These are phyloP conservation scores for Magnusiomyces fungicola DNA, from an alignment of 1,139 yeast genomes.

Conservation along the genomic window DNA sequence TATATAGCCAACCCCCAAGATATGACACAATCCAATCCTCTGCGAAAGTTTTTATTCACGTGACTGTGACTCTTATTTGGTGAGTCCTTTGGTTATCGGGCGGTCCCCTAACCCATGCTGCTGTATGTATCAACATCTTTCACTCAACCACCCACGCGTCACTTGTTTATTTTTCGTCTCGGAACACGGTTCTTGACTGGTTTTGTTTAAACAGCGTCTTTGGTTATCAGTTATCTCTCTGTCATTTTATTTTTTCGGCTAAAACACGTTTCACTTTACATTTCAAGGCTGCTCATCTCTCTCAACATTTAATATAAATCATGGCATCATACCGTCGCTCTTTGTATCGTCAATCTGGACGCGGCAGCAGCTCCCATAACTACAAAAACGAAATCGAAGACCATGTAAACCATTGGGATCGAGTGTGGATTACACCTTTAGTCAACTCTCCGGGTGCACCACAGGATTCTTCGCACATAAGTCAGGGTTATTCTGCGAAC, in stretches of 20 bases:
- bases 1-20: no score
- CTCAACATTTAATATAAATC: not conserved
- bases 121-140: no score
- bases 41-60: not conserved
- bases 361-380: conserved; percentile 21
- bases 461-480: not conserved
- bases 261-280: no score
- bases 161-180: no score
- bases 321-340: conserved; percentile 23
- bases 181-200: not conserved
- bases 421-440: conserved; percentile 27
- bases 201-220: not conserved
- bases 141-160: no score
- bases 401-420: conserved; percentile 25
- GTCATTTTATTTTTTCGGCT: no score
- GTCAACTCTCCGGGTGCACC: not conserved
- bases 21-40: not conserved
- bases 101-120: no score
- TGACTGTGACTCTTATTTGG: not conserved
- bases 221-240: no score
- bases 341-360: conserved; percentile 25
- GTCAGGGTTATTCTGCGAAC: not conserved
- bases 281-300: no score
- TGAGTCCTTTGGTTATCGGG: no score
- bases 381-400: conserved; percentile 25